Conservation (phyloP, 2,329 filamentous ascomycete genomes). For the Alternaria conjuncta region DNA sequence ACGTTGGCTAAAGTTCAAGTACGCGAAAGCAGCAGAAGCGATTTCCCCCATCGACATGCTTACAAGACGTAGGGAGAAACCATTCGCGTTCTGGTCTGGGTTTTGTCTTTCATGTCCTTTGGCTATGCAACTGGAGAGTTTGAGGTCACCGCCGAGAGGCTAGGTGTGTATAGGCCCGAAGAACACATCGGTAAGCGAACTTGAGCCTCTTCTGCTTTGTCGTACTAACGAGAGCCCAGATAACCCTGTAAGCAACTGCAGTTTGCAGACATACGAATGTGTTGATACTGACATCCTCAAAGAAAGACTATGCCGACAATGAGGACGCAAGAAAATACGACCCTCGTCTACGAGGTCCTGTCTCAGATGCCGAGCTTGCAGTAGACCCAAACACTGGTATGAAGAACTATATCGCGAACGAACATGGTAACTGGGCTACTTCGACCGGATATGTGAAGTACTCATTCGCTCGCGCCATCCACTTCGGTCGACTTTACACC, state of each 20-base stretch:
- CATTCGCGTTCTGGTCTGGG: slow-evolving; percentile 62
- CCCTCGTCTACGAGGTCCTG: slow-evolving; percentile 78
- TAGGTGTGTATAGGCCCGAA: slow-evolving; percentile 58
- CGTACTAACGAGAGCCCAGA: slow-evolving; percentile 22
- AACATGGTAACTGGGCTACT: slow-evolving; percentile 85
- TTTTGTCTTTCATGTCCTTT: slow-evolving; percentile 63
- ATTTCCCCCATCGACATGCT: slow-evolving; percentile 18
- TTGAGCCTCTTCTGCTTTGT: neutral
- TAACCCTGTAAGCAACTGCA: slow-evolving; percentile 26
- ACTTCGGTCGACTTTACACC: slow-evolving; percentile 57
- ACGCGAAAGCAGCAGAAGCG: slow-evolving; percentile 5
- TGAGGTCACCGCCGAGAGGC: slow-evolving; percentile 60
- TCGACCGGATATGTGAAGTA: slow-evolving; percentile 78
- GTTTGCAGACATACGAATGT: neutral
- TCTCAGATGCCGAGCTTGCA: slow-evolving; percentile 58
- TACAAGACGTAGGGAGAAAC: slow-evolving; percentile 51
- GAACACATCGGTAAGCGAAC: slow-evolving; percentile 52
- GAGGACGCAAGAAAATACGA: slow-evolving; percentile 85
- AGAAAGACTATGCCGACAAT: slow-evolving; percentile 63
- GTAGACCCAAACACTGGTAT: slow-evolving; percentile 64
- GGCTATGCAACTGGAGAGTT: slow-evolving; percentile 64
- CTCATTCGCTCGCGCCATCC: slow-evolving; percentile 56
- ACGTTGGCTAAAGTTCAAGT: slow-evolving; percentile 59
- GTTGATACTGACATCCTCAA: neutral
- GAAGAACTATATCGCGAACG: slow-evolving; percentile 99